These are phyloP conservation scores for Picochlorum sp. DNA, from an alignment of 139 green algal genomes.

Conservation along the genomic window DNA sequence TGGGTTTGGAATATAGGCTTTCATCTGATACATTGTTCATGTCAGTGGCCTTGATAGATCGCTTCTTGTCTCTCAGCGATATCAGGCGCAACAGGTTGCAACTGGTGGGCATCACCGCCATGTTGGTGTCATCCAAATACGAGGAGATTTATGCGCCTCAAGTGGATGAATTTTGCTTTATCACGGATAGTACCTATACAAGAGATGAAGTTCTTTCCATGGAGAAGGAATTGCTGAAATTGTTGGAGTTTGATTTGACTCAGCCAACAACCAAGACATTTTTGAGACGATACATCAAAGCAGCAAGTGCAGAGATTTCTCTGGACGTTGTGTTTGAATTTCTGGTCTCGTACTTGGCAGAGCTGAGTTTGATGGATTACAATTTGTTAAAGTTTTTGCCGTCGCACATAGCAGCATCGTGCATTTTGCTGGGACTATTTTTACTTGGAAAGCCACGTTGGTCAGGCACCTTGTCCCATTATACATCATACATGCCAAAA, in stretches of 20 bases:
- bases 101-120: conserved; percentile 82
- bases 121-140: conserved; percentile 94
- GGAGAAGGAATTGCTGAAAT: conserved; percentile 75
- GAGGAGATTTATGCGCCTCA: conserved; percentile 96
- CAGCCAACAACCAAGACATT: conserved; percentile 89
- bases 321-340: conserved; percentile 42
- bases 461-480: conserved; percentile 56
- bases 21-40: conserved; percentile 88
- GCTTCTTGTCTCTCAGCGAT: conserved; percentile 63
- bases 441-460: conserved; percentile 38
- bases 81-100: conserved; percentile 51
- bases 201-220: conserved; percentile 73
- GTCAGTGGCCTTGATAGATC: conserved; percentile 78
- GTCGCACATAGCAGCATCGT: conserved; percentile 64
- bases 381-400: conserved; percentile 65
- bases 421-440: conserved; percentile 65
- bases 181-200: conserved; percentile 96
- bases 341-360: conserved; percentile 77
- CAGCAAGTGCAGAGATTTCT: conserved; percentile 27
- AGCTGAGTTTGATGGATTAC: conserved; percentile 86
- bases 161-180: conserved; percentile 90
- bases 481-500: conserved; percentile 44
- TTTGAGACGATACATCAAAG: conserved; percentile 67
- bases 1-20: conserved; percentile 88
- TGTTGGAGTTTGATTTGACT: conserved; percentile 81